Conservation (phyloP, 345 rosid genomes). For the Brassica rapa region DNA sequence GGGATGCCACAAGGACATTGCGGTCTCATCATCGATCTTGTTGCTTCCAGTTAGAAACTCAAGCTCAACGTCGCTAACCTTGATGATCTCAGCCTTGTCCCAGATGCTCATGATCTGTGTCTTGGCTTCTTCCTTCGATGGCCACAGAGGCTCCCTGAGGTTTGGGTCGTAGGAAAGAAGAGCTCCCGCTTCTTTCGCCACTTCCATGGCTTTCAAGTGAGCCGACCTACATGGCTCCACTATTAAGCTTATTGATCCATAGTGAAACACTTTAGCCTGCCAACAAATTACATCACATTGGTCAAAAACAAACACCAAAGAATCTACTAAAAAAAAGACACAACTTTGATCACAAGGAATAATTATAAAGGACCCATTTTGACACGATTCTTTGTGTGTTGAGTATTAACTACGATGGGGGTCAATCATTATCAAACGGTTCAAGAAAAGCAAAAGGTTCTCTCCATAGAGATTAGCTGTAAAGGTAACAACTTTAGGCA, state of each 20-base stretch:
- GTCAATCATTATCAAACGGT: slow-evolving; percentile 31
- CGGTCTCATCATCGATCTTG: slow-evolving; percentile 45
- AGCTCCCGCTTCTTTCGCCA: slow-evolving; percentile 60
- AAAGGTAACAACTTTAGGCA: slow-evolving; percentile 5
- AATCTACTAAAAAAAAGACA: slow-evolving; percentile 6
- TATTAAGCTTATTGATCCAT: slow-evolving; percentile 72
- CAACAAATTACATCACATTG: not conserved
- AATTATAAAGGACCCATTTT: slow-evolving; percentile 13
- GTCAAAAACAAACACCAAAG: slow-evolving; percentile 4
- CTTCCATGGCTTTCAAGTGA: slow-evolving; percentile 62
- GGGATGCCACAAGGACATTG: slow-evolving; percentile 49
- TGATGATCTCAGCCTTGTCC: slow-evolving; percentile 66
- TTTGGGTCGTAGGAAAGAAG: slow-evolving; percentile 74
- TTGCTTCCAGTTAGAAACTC: slow-evolving; percentile 53
- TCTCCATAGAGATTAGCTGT: slow-evolving; percentile 29
- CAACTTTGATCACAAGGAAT: slow-evolving; percentile 19
- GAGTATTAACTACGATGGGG: slow-evolving; percentile 9
- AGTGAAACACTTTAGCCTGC: slow-evolving; percentile 69
- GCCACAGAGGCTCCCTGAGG: slow-evolving; percentile 64
- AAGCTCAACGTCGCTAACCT: slow-evolving; percentile 58
- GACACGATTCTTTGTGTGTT: slow-evolving; percentile 15
- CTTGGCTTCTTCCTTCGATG: slow-evolving; percentile 63
- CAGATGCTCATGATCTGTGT: slow-evolving; percentile 68
- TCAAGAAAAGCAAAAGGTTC: slow-evolving; percentile 25
- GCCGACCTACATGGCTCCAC: slow-evolving; percentile 71